A percentile compares a stretch with the other conserved stretches of the same genome.
Conservation (phyloP, 345 rosid species). For the Eucalyptus regnans region DNA sequence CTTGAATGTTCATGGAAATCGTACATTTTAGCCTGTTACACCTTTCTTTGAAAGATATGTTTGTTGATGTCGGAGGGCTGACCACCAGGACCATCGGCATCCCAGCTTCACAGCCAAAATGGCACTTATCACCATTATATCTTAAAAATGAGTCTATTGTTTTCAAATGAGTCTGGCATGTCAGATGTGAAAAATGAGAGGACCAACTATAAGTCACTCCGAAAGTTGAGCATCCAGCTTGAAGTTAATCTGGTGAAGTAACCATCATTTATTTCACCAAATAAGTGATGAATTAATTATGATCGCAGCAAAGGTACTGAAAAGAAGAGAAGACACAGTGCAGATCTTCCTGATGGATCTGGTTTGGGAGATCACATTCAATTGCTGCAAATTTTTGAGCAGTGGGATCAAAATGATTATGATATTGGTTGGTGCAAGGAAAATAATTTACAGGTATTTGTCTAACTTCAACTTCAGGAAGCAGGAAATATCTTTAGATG, state of each 20-base stretch:
- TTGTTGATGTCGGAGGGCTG: not conserved
- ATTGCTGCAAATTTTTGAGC: conserved; percentile 75
- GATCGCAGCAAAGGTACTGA: conserved; percentile 45
- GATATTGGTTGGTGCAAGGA: conserved; percentile 76
- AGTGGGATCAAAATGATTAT: conserved; percentile 62
- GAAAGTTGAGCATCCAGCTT: not conserved
- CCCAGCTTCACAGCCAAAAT: not conserved
- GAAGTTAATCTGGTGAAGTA: not conserved
- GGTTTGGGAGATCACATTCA: conserved; percentile 96
- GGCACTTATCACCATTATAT: not conserved
- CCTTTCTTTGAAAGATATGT: not conserved
- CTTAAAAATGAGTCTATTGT: not conserved
- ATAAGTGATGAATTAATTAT: not conserved
- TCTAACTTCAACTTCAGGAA: not conserved
- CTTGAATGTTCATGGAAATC: not conserved
- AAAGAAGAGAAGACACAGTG: conserved; percentile 69
- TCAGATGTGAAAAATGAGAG: not conserved
- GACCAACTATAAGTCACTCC: not conserved
- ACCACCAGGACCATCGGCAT: not conserved
- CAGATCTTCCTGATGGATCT: conserved; percentile 84
- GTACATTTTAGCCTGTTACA: not conserved
- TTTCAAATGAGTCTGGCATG: not conserved
- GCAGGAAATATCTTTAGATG: not conserved
- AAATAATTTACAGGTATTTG: conserved; percentile 60
- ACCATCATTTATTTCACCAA: not conserved